Base-by-base conservation (phyloP, 2,329 filamentous ascomycete species). In the Penicillium sp. region DNA sequence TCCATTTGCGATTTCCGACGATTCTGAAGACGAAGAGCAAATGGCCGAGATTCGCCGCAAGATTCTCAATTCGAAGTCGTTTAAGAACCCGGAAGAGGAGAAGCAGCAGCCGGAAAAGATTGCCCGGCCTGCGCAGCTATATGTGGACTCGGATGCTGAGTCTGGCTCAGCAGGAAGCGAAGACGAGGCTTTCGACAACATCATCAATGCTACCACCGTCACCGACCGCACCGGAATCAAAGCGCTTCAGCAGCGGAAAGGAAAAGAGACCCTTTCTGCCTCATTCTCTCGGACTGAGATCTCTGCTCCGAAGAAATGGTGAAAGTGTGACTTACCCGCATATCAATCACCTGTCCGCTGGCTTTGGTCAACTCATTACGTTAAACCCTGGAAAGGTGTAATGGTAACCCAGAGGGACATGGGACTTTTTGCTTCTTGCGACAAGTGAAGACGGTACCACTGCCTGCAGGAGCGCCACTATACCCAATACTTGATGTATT, bases 21-120 rank as follows among this genome's bases (percentile, higher is more conserved):
- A 90, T 62, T 85, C 84, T 30, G 90, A 89, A 53, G 88, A 96
- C 53, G 91, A 95, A 64, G 89, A 89, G 48, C 87, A 91, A 68
- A 97, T 97, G 92, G 92, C 90, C 34, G 92, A 96, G 67, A 87
- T 99, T 48, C 84, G 94, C 45, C 85, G 88, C 51, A 90, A 90
- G 64, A 91, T 97, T n/a, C 82, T 99, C 2, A 89, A 88, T 7
- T 96, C 93, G 7, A 97, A 93, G 69, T 85, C 91, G 0, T 99
- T 99, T 67, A 78, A 88, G 39, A 89, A 89, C 61, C 70, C 73
- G 14, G 62, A 66, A 16, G 58, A 62, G 23, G 57, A 75, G 58
- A 86, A 86, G 61, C 81, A 81, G 53, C 67, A 70, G 30, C 84
- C 82, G 0, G 81, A 86, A 64, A 84, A 80, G n/a, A 86, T 90